Conservation (phyloP, 306 rosid genomes). For the Morella rubra region DNA sequence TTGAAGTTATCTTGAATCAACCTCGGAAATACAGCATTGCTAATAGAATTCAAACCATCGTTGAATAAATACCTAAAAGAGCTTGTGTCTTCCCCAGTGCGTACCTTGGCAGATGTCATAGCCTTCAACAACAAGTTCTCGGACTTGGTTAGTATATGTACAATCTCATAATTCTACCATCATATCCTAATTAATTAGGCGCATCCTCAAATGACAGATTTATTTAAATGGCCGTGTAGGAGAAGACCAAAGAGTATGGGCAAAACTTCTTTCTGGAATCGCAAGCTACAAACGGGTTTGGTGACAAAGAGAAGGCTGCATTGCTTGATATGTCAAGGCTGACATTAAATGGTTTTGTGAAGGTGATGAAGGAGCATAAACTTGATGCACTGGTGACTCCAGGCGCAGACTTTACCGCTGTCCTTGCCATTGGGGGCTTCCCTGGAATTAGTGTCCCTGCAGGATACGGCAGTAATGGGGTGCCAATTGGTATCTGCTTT, state of each 20-base stretch:
- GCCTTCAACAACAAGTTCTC: constrained; percentile 20
- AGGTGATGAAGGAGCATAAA: not conserved
- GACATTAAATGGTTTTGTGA: not conserved
- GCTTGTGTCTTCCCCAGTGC: constrained; percentile 45
- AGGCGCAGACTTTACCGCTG: not conserved
- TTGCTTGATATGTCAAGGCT: not conserved
- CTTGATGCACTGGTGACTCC: constrained; percentile 2
- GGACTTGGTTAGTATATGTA: constrained; percentile 14
- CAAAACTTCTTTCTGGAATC: not conserved
- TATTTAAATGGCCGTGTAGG: not conserved
- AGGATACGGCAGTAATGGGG: constrained; percentile 22
- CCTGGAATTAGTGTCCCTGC: constrained; percentile 38
- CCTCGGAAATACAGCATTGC: constrained; percentile 17
- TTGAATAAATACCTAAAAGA: constrained; percentile 30
- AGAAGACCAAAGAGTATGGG: constrained; percentile 13
- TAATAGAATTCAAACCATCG: constrained; percentile 53
- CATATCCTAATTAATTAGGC: not conserved
- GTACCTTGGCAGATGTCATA: constrained; percentile 32
- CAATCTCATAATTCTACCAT: not conserved
- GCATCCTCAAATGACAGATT: not conserved
- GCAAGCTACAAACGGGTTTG: constrained; percentile 3
- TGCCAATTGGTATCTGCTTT: constrained; percentile 39
- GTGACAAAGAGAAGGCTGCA: constrained; percentile 1
- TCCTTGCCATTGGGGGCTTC: constrained; percentile 35
- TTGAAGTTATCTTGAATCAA: constrained; percentile 33